A percentile compares a stretch with the other conserved stretches of the same genome.
These are phyloP conservation scores for Saccharomyces hybrid DNA, from an alignment of 1,139 yeast genomes.

Conservation along the genomic window DNA sequence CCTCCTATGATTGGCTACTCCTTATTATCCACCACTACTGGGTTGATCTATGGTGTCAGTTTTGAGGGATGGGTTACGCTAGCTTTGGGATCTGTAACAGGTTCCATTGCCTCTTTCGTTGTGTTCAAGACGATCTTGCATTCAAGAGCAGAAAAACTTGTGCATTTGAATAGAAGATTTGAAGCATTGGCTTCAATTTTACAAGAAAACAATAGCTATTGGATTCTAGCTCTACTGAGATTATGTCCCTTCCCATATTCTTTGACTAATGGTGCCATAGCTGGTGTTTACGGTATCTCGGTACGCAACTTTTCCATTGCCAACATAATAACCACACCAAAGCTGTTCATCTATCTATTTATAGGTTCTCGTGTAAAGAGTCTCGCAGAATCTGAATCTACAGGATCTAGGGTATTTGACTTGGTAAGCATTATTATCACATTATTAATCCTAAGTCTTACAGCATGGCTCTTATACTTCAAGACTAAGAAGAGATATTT, in stretches of 20 bases:
- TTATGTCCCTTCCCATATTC: conserved; percentile 92
- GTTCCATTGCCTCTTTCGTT: conserved; percentile 67
- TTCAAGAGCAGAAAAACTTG: conserved; percentile 49
- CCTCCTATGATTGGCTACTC: conserved; percentile 89
- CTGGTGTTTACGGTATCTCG: conserved; percentile 71
- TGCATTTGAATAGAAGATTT: conserved; percentile 51
- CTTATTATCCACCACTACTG: conserved; percentile 58
- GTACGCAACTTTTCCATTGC: conserved; percentile 60
- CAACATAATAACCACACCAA: conserved; percentile 71
- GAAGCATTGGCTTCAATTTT: conserved; percentile 71
- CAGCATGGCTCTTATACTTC: conserved; percentile 66
- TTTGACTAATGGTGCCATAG: conserved; percentile 83
- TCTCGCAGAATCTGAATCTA: conserved; percentile 54
- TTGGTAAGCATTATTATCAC: conserved; percentile 56
- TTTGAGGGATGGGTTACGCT: conserved; percentile 68
- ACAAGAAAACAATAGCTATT: conserved; percentile 59
- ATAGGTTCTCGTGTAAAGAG: conserved; percentile 71
- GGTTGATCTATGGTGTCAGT: conserved; percentile 78
- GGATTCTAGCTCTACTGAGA: conserved; percentile 62
- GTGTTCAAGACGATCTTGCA: conserved; percentile 56
- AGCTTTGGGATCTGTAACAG: conserved; percentile 60
- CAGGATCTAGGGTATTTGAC: conserved; percentile 52
- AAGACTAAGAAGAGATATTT: conserved; percentile 38
- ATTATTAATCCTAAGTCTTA: conserved; percentile 45
- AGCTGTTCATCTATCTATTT: conserved; percentile 66